Evolutionary conservation across 2,329 filamentous ascomycete genomes (phyloP).

Genomic region (Aspergillus ustus): DNA sequence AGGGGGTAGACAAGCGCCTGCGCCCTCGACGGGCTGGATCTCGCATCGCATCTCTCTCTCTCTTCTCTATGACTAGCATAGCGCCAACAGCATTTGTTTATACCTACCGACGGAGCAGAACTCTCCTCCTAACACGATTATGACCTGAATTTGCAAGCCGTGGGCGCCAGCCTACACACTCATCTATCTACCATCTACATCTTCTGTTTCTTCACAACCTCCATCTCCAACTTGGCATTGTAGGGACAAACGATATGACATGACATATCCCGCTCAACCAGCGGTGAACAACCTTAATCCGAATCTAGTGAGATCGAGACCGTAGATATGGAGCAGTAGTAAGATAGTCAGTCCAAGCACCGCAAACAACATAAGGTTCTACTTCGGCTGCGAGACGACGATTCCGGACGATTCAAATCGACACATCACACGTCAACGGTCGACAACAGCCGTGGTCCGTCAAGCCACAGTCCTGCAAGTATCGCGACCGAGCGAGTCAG

Average conservation of each 20-base stretch:
- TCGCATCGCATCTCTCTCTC: neutral
- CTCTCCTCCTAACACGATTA: neutral
- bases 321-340: too few relatives aligned
- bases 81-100: neutral
- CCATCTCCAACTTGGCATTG: neutral
- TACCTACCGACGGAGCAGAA: constrained; percentile 1
- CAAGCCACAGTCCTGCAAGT: neutral
- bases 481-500: neutral
- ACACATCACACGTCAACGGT: neutral
- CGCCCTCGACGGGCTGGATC: neutral
- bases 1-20: neutral
- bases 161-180: neutral
- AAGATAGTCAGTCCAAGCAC: neutral
- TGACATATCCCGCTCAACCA: neutral
- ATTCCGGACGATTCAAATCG: neutral
- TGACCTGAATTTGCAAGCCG: constrained; percentile 2
- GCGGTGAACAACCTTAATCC: neutral
- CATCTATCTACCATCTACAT: neutral
- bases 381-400: neutral
- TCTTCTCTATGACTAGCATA: neutral
- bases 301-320: neutral
- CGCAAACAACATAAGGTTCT: neutral
- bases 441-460: neutral
- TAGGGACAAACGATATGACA: neutral
- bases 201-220: neutral